Evolutionary conservation across 352 stramenopile genomes (phyloP), one percentile per base, ranked within the genome.

Genomic region (Globisporangium canariense): DNA sequence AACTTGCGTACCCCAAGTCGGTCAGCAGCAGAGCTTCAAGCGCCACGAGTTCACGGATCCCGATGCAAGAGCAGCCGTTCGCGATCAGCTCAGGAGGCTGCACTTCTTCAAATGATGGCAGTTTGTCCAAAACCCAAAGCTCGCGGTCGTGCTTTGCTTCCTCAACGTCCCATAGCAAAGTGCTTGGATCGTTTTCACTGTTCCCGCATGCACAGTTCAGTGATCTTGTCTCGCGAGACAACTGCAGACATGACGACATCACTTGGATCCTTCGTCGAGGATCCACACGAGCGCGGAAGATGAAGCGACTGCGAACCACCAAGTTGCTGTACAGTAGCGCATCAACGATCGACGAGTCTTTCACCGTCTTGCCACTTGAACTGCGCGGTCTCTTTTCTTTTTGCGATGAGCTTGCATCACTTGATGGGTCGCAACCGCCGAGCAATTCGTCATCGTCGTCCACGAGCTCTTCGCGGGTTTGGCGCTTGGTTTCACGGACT

Each of bases 281-380:
- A 54, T 94, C 86, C 36, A 92, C 78, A 22, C 86, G 83, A 11
- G 84, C 85, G 4, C 83, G 80, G 58, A 90, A 90, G 63, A 94
- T 91, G 61, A 92, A 94, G 1, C 86, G 81, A 61, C 78, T 79
- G 16, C 86, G 83, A 28, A 90, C 86, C 20, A 94, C 83, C 28
- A 94, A 58, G 66, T 92, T 91, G 73, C 73, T 88, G 60, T 94
- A 90, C 53, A 94, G 64, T 30, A 94, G 67, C 6, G 81, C 80
- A 41, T 94, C 86, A 13, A 94, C 80, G 51, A 94, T 88, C 1
- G 80, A 86, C 6, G 78, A 89, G 55, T 90, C 83, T 41, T 70
- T 75, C 25, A 81, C 66, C 13, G 67, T 32, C 56, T 69, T 69
- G 57, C 36, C 66, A 47, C 43, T 63, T 36, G 28, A 46, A 50